These are phyloP conservation scores for Ceratocystis ficicola DNA, from an alignment of 2,329 filamentous ascomycete genomes.

Conservation along the genomic window DNA sequence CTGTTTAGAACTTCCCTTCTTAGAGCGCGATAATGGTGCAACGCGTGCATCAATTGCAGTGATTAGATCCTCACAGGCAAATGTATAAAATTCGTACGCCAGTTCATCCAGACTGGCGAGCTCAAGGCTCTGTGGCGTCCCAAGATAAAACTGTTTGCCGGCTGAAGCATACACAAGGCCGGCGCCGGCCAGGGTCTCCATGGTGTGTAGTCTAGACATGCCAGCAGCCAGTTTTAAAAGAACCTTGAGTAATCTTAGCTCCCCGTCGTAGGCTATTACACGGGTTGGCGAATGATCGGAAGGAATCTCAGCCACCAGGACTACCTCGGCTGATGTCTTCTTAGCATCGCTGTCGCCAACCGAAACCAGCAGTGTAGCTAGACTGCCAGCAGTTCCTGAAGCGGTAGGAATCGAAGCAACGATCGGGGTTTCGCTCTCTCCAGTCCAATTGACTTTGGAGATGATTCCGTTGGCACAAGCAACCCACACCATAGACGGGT, in stretches of 20 bases:
- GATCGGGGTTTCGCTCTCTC: constrained; percentile 17
- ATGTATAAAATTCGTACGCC: constrained; percentile 36
- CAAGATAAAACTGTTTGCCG: constrained; percentile 32
- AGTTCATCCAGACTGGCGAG: constrained; percentile 26
- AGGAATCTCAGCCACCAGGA: constrained; percentile 35
- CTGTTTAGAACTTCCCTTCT: constrained; percentile 19
- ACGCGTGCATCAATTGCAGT: constrained; percentile 52
- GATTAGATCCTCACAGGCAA: constrained; percentile 51
- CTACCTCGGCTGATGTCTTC: constrained; percentile 33
- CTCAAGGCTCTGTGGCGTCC: constrained; percentile 25
- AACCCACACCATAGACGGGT: constrained; percentile 45
- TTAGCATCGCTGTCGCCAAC: constrained; percentile 25
- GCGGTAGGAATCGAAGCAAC: constrained; percentile 24
- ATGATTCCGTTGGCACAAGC: constrained; percentile 46
- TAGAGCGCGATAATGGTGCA: constrained; percentile 26
- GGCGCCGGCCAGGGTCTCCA: constrained; percentile 12
- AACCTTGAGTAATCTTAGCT: constrained; percentile 18
- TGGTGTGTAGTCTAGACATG: constrained; percentile 17
- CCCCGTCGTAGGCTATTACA: constrained; percentile 19
- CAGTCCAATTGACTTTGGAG: constrained; percentile 48
- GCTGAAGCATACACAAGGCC: constrained; percentile 25
- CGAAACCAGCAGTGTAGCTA: constrained; percentile 34
- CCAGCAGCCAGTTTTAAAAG: constrained; percentile 16
- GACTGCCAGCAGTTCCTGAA: constrained; percentile 36
- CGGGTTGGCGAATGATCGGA: constrained; percentile 13